These are phyloP conservation scores for Pascua sp. DNA, from an alignment of 1,284 basidiomycete species.

Conservation along the genomic window DNA sequence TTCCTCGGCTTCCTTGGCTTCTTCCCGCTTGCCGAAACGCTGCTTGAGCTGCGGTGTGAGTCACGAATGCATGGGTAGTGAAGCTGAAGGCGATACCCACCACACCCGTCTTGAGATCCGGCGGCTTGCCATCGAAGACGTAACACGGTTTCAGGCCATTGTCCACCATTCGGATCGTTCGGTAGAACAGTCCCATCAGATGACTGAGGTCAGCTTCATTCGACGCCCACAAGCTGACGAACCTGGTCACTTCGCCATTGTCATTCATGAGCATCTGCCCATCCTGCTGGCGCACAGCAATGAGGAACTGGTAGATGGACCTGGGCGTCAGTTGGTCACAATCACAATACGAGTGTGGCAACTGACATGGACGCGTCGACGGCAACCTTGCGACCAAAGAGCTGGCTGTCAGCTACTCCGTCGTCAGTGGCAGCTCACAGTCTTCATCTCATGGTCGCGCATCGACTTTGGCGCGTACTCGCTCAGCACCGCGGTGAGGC, in stretches of 20 bases:
- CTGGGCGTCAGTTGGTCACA: slow-evolving; percentile 23
- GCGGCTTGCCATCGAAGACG: slow-evolving; percentile 98
- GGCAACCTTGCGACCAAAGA: slow-evolving; percentile 96
- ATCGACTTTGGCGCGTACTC: slow-evolving; percentile 87
- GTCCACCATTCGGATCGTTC: slow-evolving; percentile 97
- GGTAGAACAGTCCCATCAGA: slow-evolving; percentile 97
- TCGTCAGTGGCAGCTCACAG: slow-evolving; percentile 43
- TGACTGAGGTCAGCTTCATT: slow-evolving; percentile 57
- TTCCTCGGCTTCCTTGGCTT: slow-evolving; percentile 89
- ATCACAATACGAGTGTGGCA: not conserved
- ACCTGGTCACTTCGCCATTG: slow-evolving; percentile 88
- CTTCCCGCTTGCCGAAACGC: slow-evolving; percentile 84
- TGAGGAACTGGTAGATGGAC: slow-evolving; percentile 78
- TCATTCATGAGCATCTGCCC: slow-evolving; percentile 97
- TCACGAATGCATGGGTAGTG: too few species aligned
- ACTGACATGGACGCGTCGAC: slow-evolving; percentile 94
- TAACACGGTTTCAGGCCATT: slow-evolving; percentile 98
- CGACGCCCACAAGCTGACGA: slow-evolving; percentile 15
- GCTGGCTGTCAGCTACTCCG: slow-evolving; percentile 30
- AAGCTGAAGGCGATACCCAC: slow-evolving; percentile 55
- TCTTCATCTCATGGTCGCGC: slow-evolving; percentile 91
- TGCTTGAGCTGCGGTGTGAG: slow-evolving; percentile 44
- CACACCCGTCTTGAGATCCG: slow-evolving; percentile 93
- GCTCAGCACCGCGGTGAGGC: slow-evolving; percentile 80
- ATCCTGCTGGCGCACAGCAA: slow-evolving; percentile 92